Percentiles rank a stretch among this genome's conserved stretches.
Conservation (phyloP, 164 flowering plant genomes). For the Tetrastigma voinierianum region DNA sequence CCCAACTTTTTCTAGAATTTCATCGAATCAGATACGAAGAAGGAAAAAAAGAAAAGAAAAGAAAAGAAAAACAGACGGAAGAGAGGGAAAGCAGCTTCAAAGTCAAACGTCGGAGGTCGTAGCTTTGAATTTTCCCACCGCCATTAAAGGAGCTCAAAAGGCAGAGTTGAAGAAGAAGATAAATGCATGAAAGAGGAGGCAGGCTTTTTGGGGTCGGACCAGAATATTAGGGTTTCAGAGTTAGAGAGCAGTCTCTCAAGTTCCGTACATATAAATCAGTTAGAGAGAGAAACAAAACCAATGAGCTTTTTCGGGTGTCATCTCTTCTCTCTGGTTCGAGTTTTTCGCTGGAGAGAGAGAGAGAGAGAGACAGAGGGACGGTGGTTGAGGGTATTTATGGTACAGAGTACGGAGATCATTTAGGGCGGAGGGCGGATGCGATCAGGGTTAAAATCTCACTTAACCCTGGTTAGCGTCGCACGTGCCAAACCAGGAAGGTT, state of each 20-base stretch:
- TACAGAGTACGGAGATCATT: conserved; percentile 8
- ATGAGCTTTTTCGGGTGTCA: too few species aligned
- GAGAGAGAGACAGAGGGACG: conserved; percentile 1
- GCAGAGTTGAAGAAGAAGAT: not conserved
- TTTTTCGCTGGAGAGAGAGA: conserved; percentile 3
- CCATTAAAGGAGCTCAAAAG: too few species aligned
- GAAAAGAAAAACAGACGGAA: not conserved
- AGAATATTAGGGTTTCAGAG: conserved; percentile 16
- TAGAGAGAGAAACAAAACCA: too few species aligned
- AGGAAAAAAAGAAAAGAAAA: not conserved
- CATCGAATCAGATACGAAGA: conserved; percentile 12
- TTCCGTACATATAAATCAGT: too few species aligned
- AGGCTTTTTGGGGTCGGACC: not conserved
- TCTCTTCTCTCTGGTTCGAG: not conserved
- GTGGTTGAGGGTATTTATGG: conserved; percentile 25
- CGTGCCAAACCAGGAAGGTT: too few species aligned
- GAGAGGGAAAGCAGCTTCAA: not conserved
- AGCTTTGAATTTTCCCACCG: not conserved
- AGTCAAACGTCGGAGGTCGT: too few species aligned
- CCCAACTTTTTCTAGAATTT: not conserved
- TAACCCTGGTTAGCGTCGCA: too few species aligned
- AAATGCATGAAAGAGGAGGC: not conserved
- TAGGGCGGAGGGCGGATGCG: not conserved
- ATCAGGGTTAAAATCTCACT: too few species aligned
- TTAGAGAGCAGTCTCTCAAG: too few species aligned